Evolutionary conservation across 2,329 filamentous ascomycete genomes (phyloP).

Genomic region (Fusarium pseudoanthophilum): DNA sequence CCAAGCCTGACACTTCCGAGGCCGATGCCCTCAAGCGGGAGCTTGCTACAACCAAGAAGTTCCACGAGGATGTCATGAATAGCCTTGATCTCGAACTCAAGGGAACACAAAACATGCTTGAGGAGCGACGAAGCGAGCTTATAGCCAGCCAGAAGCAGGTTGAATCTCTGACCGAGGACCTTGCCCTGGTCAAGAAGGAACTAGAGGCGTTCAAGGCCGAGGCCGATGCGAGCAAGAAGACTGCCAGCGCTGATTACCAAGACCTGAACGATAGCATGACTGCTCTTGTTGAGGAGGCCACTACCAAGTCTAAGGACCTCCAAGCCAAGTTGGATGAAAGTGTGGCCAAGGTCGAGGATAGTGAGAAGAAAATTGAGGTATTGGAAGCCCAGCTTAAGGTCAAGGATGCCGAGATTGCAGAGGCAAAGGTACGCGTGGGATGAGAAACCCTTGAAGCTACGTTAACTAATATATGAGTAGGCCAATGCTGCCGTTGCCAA

Average conservation of each 20-base stretch:
- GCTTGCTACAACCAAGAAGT: slow-evolving; percentile 59
- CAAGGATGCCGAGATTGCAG: slow-evolving; percentile 71
- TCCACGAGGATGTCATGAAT: slow-evolving; percentile 57
- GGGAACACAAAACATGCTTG: slow-evolving; percentile 51
- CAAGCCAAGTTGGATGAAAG: slow-evolving; percentile 62
- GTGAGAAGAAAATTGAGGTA: slow-evolving; percentile 60
- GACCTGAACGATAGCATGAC: slow-evolving; percentile 73
- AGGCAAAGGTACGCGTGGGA: slow-evolving; percentile 62
- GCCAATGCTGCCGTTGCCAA: slow-evolving; percentile 57
- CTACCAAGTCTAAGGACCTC: slow-evolving; percentile 62
- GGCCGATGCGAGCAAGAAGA: slow-evolving; percentile 63
- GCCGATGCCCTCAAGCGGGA: slow-evolving; percentile 63
- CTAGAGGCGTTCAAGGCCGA: slow-evolving; percentile 63
- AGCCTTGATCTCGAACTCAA: slow-evolving; percentile 48
- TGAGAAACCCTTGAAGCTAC: neutral
- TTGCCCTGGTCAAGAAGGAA: slow-evolving; percentile 62
- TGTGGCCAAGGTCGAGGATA: slow-evolving; percentile 57
- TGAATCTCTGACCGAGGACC: slow-evolving; percentile 52
- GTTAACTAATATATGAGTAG: slow-evolving; percentile 45
- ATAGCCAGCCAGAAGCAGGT: slow-evolving; percentile 50
- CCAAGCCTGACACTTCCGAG: slow-evolving; percentile 66
- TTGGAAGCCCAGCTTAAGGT: slow-evolving; percentile 68
- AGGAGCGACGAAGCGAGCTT: slow-evolving; percentile 50
- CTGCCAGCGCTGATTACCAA: slow-evolving; percentile 68
- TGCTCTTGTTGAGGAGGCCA: slow-evolving; percentile 68